A percentile compares a stretch with the other conserved stretches of the same genome.
Evolutionary conservation across 1,284 basidiomycete genomes (phyloP).

Genomic region (Phellinidium pouzarii): DNA sequence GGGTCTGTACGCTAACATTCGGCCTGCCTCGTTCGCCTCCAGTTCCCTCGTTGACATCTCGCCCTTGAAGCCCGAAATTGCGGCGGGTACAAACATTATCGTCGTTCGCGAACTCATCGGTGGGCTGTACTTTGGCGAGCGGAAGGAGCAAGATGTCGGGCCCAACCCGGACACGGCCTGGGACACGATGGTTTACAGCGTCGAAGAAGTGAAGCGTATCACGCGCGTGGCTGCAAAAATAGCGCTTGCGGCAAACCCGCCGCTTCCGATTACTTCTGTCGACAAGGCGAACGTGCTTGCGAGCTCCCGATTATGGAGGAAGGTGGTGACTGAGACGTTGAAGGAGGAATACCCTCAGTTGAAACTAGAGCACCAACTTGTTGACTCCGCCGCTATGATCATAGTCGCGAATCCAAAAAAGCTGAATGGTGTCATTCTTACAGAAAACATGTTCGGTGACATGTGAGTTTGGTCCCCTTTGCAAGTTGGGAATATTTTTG

Average conservation of each 20-base stretch:
- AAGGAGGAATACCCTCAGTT: constrained; percentile 83
- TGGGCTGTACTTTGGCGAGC: constrained; percentile 89
- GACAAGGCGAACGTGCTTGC: constrained; percentile 99
- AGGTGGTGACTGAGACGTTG: constrained; percentile 81
- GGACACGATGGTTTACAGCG: constrained; percentile 92
- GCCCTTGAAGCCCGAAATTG: constrained; percentile 88
- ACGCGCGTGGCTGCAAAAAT: constrained; percentile 94
- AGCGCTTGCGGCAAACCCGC: constrained; percentile 78
- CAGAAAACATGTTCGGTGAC: constrained; percentile 95
- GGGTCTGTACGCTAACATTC: constrained; percentile 96
- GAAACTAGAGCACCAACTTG: constrained; percentile 82
- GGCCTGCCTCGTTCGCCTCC: constrained; percentile 92
- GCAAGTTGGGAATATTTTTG: constrained; percentile 5
- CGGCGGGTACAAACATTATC: constrained; percentile 85
- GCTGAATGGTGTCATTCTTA: constrained; percentile 92
- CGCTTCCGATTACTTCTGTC: constrained; percentile 86
- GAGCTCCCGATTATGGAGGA: constrained; percentile 91
- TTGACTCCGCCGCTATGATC: constrained; percentile 96
- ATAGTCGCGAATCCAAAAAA: constrained; percentile 90
- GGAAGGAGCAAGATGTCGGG: constrained; percentile 77
- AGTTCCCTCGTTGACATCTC: constrained; percentile 84
- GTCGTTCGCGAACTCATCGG: constrained; percentile 94
- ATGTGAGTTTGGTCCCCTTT: constrained; percentile 54
- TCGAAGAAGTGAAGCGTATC: constrained; percentile 88
- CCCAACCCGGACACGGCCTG: constrained; percentile 66